A percentile compares a stretch with the other conserved stretches of the same genome.
Evolutionary conservation across 257 asterid genomes (phyloP).

Genomic region (Eustoma russellianum): DNA sequence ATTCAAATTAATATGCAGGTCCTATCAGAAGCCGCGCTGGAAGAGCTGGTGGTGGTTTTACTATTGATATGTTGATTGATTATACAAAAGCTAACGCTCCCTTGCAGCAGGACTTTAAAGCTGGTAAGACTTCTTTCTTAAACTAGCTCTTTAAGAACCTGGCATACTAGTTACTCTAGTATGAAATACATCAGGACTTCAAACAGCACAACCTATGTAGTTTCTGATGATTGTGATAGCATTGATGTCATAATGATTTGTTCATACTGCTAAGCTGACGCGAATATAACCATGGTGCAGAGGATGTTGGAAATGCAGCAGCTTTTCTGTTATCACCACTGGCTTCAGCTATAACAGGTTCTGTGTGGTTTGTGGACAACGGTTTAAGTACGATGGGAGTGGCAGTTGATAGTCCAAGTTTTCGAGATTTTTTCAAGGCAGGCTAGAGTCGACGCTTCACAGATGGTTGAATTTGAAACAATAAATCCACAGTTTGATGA

Average conservation of each 20-base stretch:
- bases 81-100: slow-evolving; percentile 89
- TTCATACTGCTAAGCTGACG: too few relatives aligned
- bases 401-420: slow-evolving; percentile 75
- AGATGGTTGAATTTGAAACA: too few relatives aligned
- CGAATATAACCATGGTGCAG: slow-evolving; percentile 26
- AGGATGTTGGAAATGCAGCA: slow-evolving; percentile 77
- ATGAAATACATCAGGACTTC: too few relatives aligned
- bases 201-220: too few relatives aligned
- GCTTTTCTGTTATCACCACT: slow-evolving; percentile 72
- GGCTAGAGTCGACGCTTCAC: too few relatives aligned
- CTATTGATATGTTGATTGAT: slow-evolving; percentile 96
- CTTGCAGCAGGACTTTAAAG: slow-evolving; percentile 76
- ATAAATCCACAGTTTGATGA: too few relatives aligned
- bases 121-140: slow-evolving; percentile 45
- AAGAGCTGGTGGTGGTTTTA: slow-evolving; percentile 66
- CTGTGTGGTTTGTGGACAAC: slow-evolving; percentile 65
- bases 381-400: slow-evolving; percentile 86
- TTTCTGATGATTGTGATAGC: too few relatives aligned
- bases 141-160: too few relatives aligned
- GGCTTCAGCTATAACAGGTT: slow-evolving; percentile 86
- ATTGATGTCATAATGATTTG: too few relatives aligned
- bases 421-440: slow-evolving; percentile 9
- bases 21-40: slow-evolving; percentile 98
- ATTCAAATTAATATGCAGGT: slow-evolving; percentile 33
- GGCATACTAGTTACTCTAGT: too few relatives aligned